Base-by-base conservation (phyloP, 2,329 filamentous ascomycete genomes). In the Microdochium bolleyi region DNA sequence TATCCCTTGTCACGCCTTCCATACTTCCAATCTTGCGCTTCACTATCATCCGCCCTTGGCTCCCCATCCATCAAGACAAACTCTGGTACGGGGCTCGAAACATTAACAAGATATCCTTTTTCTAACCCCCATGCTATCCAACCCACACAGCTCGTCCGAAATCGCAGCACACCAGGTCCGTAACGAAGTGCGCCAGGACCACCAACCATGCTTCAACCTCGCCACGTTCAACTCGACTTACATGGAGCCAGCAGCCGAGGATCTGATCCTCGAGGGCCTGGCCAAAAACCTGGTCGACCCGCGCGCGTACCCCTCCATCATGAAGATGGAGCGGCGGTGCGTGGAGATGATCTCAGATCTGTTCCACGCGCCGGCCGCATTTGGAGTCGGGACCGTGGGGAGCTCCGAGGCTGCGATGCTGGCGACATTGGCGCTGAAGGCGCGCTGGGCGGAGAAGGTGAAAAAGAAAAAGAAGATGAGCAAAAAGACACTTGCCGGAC, bases 351-450 rank as follows among this genome's bases (percentile, higher is more conserved):
- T 89, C 52, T 79, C 84, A 1, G 68, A 86, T 54, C 72, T 89
- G 2, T 88, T 83, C 86, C 76, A 80, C 19, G 78, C 78, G 9
- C 74, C 81, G 60, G 75, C 79, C 53, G 82, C 85, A 3, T 77
- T 88, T 51, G 86, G 86, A 2, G 80, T 82, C 0, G 84, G 85
- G 2, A 88, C 85, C 0, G 87, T 85, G 0, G 86, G 86, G 0
- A 87, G 83, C 0, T 85, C 80, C 11, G 85, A 89, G 64, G 85
- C 84, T 1, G 86, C 88, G 53, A 83, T 87, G 61, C 75, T 89
- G 1, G 85, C 83, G 30, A 84, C 83, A 1, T 69, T 89, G 21
- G 85, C 85, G 2, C 88, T 89, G 85, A 88, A 88, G 71, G 74
- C 84, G 19, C 74, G 82, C 19, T 89, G 85, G 86, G 83, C n/a